Evolutionary conservation across 192 early-diverging fungal species (phyloP).

Genomic region (Chytriomyces sp.): DNA sequence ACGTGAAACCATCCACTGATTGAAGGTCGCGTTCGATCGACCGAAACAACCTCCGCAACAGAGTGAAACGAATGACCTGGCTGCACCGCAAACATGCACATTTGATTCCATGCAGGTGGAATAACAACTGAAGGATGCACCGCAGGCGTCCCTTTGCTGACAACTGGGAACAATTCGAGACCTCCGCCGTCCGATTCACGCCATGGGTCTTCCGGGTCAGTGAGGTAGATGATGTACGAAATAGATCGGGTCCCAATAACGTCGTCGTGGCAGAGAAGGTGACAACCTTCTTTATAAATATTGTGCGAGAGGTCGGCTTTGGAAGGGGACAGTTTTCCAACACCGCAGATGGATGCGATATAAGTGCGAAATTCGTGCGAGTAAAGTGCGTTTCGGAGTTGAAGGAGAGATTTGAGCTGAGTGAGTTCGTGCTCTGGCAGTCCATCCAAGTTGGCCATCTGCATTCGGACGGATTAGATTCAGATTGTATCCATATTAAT

Average conservation of each 20-base stretch:
- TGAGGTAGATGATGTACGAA: slow-evolving; percentile 79
- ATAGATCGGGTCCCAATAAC: slow-evolving; percentile 78
- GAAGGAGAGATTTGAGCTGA: slow-evolving; percentile 60
- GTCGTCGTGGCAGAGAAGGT: slow-evolving; percentile 81
- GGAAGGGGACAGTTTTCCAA: slow-evolving; percentile 68
- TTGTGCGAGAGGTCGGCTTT: slow-evolving; percentile 80
- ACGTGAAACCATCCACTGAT: slow-evolving; percentile 84
- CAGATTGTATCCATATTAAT: neutral
- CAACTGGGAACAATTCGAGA: slow-evolving; percentile 77
- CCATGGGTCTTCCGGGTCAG: slow-evolving; percentile 72
- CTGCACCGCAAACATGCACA: slow-evolving; percentile 77
- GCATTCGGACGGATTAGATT: slow-evolving; percentile 80
- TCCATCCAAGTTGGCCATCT: slow-evolving; percentile 81
- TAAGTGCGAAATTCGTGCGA: slow-evolving; percentile 74
- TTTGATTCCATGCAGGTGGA: slow-evolving; percentile 76
- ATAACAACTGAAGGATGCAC: slow-evolving; percentile 62
- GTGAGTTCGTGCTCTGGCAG: slow-evolving; percentile 61
- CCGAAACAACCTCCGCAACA: slow-evolving; percentile 72
- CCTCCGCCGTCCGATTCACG: slow-evolving; percentile 69
- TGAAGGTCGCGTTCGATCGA: slow-evolving; percentile 59
- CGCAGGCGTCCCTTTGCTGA: slow-evolving; percentile 62
- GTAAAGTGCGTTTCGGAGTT: slow-evolving; percentile 76
- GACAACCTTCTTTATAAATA: slow-evolving; percentile 72
- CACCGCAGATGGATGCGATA: slow-evolving; percentile 68
- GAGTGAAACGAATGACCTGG: slow-evolving; percentile 82